Conservation (phyloP, 129 eudicot species). For the Artemisia tridentata region DNA sequence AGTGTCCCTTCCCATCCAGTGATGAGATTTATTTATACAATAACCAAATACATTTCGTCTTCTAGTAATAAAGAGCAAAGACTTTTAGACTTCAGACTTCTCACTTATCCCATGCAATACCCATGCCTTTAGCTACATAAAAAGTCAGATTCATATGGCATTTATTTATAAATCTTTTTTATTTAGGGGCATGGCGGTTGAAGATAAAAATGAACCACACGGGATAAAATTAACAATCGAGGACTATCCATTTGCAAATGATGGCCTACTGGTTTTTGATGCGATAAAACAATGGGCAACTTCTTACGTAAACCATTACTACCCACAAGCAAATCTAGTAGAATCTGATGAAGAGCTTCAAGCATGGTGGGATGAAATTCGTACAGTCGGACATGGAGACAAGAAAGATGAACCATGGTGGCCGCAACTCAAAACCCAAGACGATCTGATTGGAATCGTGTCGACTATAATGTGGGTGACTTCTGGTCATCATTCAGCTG, state of each 20-base stretch:
- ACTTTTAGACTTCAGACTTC: no score
- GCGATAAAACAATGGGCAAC: slow-evolving; percentile 50
- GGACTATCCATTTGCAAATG: slow-evolving; percentile 55
- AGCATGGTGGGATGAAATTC: slow-evolving; percentile 60
- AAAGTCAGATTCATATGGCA: background rate
- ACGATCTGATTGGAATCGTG: slow-evolving; percentile 31
- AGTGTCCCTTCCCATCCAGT: no score
- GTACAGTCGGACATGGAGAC: slow-evolving; percentile 47
- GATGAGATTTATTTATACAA: no score
- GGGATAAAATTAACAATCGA: slow-evolving; percentile 39
- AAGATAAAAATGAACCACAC: slow-evolving; percentile 37
- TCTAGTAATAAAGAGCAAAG: no score
- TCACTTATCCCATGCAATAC: no score
- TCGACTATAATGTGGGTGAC: slow-evolving; percentile 44
- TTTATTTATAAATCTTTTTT: background rate
- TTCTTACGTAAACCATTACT: slow-evolving; percentile 37
- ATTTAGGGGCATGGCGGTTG: slow-evolving; percentile 58
- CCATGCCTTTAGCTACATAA: background rate
- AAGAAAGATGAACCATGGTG: slow-evolving; percentile 60
- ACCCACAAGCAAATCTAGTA: slow-evolving; percentile 27
- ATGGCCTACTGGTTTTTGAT: slow-evolving; percentile 45
- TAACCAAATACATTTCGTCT: no score
- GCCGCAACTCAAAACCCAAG: slow-evolving; percentile 41
- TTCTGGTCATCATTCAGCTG: slow-evolving; percentile 49
- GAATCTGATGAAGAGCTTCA: slow-evolving; percentile 32